Base-by-base conservation (phyloP, 768 basidiomycete species). In the Sarcodon sp. region DNA sequence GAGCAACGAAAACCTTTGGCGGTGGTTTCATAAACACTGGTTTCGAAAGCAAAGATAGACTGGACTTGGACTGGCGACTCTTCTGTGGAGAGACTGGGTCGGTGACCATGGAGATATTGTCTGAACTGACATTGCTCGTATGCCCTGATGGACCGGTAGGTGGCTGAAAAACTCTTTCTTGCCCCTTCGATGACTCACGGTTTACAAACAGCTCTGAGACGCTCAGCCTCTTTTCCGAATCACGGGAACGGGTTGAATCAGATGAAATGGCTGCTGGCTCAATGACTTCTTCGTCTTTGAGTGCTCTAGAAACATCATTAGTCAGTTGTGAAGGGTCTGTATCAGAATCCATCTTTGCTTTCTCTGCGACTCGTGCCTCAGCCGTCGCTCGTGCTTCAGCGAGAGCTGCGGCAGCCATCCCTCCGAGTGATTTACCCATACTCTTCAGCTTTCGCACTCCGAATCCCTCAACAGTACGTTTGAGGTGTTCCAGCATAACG, bases 401-500 rank as follows among this genome's bases (percentile, higher is more conserved):
- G 7, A 87, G 70, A 16, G 78, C 80, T 6, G 69, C 75, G 4
- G 72, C 75, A 16, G 74, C 72, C 38, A 63, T 66, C 9, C 72
- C 73, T 45, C 80, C 80, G 7, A 83, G 58, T 35, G 84, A 83
- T 56, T 79, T 85, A 46, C 73, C 72, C 58, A 70, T 66, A 45
- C 72, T 72, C 57, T 78, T 85, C 32, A 73, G 72, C 41, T 69
- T 57, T 4, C 74, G 75, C 13, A 76, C 68, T 13, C 81, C 80
- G 31, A 83, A 66, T 12, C 71, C 80, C 59, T 83, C 79, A 0
- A 87, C 76, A 1, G 79, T 85, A 57, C 75, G 79, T 65, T 83
- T 88, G 45, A 89, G 68, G 13, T 72, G 67, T 55, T 77, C 75
- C 38, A 88, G 69, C 53, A 83, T 73, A 16, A 73, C 81, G 31